phyloP scores from a whole-genome alignment of 108 stramenopile genomes.

The Pelagomonas calceolata region DNA sequence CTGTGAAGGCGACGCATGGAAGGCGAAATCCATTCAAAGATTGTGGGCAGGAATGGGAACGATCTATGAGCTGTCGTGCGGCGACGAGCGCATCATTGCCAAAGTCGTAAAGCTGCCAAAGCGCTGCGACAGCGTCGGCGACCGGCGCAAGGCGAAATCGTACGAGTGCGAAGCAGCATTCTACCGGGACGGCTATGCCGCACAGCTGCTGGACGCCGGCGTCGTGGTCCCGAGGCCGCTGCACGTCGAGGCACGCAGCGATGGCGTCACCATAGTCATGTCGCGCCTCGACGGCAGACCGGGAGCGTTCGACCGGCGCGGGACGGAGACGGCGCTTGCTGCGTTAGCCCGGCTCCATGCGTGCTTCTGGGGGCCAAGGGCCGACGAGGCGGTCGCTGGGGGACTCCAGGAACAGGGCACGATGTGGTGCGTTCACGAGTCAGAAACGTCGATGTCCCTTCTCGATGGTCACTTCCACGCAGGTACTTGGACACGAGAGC shows the following conservation, averaged over 20 bases:
- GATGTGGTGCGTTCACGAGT: too few relatives aligned
- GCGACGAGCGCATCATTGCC: conserved; percentile 28
- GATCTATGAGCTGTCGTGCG: conserved; percentile 35
- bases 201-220: conserved; percentile 10
- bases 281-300: conserved; percentile 22
- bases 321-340: conserved; percentile 15
- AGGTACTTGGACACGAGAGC: conserved; percentile 66
- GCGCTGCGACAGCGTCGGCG: conserved; percentile 34
- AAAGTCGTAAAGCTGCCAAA: conserved; percentile 41
- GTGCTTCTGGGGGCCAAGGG: conserved; percentile 35
- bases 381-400: conserved; percentile 20
- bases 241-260: conserved; percentile 33
- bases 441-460: conserved; percentile 6
- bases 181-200: conserved; percentile 36
- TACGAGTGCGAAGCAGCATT: conserved; percentile 60
- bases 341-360: conserved; percentile 64
- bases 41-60: conserved; percentile 63
- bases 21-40: not conserved
- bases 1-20: too few relatives aligned
- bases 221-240: conserved; percentile 31
- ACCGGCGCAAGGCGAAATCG: conserved; percentile 47
- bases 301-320: not conserved
- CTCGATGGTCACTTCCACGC: conserved; percentile 51
- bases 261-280: conserved; percentile 35
- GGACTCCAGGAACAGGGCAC: too few relatives aligned